A percentile compares a stretch with the other conserved stretches of the same genome.
Conservation (phyloP, 1,139 yeast genomes). For the Ogataea hybrid region DNA sequence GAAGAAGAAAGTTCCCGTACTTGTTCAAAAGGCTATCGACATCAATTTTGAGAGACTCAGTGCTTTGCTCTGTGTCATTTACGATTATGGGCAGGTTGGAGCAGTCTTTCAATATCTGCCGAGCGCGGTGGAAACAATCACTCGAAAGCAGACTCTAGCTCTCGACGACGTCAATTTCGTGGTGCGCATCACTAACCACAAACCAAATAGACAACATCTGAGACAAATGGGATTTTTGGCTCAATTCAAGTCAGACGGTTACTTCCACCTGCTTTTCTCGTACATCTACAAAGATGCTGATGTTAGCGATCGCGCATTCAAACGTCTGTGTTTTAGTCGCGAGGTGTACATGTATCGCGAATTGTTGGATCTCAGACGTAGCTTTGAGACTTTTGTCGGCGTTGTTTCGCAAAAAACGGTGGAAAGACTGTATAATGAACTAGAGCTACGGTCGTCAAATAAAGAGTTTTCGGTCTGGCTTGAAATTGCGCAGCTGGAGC, state of each 20-base stretch:
- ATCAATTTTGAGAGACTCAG: neutral
- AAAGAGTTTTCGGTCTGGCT: neutral
- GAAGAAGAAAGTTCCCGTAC: neutral
- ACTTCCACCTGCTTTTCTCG: neutral
- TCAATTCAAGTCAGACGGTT: neutral
- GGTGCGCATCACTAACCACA: neutral
- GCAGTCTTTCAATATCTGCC: no score
- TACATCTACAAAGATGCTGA: slow-evolving; percentile 1
- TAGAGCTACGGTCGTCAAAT: neutral
- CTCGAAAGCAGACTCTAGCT: neutral
- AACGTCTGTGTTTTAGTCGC: no score
- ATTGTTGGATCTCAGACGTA: neutral
- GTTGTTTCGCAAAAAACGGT: neutral
- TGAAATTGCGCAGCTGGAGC: neutral
- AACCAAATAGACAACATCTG: neutral
- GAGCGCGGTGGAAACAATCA: neutral
- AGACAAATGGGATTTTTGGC: neutral
- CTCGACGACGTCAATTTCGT: neutral
- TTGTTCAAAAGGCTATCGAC: neutral
- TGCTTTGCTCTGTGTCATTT: neutral
- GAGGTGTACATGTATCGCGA: slow-evolving; percentile 5
- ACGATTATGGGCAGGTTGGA: neutral
- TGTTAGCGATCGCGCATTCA: neutral
- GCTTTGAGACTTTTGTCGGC: neutral
- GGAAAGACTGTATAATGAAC: neutral